Percentiles rank a stretch among this genome's conserved stretches.
phyloP scores from a whole-genome alignment of 2,329 filamentous ascomycete genomes.

The Diaporthe helianthi region DNA sequence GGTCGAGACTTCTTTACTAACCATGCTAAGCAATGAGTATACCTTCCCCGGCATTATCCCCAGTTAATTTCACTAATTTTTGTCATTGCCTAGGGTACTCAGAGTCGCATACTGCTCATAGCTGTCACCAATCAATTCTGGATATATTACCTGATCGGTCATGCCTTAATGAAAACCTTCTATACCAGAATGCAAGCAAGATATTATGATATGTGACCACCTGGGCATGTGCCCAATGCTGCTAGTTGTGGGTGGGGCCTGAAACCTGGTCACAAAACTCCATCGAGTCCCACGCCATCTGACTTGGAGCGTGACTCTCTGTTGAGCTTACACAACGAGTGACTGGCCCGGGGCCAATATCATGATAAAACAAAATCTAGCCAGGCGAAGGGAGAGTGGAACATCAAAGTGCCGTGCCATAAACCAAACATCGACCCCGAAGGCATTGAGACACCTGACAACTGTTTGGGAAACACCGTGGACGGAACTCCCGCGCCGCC shows the following conservation, averaged over 20 bases:
- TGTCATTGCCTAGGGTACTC: background rate
- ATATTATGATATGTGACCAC: background rate
- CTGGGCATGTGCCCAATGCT: background rate
- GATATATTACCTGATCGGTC: background rate
- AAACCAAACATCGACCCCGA: background rate
- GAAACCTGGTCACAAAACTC: background rate
- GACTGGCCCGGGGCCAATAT: background rate
- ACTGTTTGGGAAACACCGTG: constrained; percentile 2
- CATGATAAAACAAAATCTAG: background rate
- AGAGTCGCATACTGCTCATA: too few species aligned
- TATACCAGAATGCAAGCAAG: background rate
- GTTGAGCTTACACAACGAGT: background rate
- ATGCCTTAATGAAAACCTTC: background rate
- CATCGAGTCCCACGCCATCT: background rate
- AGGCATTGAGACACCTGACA: constrained; percentile 8
- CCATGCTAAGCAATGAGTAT: background rate
- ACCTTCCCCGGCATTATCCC: too few species aligned
- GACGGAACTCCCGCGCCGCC: background rate
- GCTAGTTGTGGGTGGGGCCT: background rate
- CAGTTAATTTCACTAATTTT: background rate
- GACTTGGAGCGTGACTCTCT: background rate
- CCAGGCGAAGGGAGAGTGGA: background rate
- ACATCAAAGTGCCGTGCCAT: background rate
- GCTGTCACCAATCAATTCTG: background rate
- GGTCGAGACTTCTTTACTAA: background rate